Base-by-base conservation (phyloP, 345 rosid species). In the Populus deltoides region DNA sequence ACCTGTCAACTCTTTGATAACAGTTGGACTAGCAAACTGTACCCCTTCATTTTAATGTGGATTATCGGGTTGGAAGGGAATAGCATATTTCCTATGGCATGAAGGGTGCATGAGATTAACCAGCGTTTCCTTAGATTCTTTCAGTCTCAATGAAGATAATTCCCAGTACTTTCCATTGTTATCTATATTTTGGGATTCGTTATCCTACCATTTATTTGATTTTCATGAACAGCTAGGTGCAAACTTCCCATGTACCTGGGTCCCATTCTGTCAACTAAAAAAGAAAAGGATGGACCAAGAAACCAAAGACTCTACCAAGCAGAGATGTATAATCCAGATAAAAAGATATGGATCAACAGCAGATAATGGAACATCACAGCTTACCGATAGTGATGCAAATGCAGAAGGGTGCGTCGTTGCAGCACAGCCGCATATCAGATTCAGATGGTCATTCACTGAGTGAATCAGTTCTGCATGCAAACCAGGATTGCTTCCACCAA, bases 401-500 rank as follows among this genome's bases (percentile, higher is more conserved):
- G 91, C 85, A 1, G 98, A 93, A 84, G 98, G 97, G 75, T 91
- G 90, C 13, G 89, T 67, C 61, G 79, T 86, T 12, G 81, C 63
- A 36, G 93, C 82, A 68, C 91, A 93, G 69, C 99, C 99, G 24
- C 89, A 95, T 20, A 93, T 90, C 83, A 93, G 78, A 84, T 86
- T 95, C 69, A 95, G 81, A 81, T 90, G 77, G 84, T 95, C 94
- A 80, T 85, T 93, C 84, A 92, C 85, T 1, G 96, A 89, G 84
- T 95, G 99, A 76, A 88, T 84, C 73, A 92, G 83, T 86, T 95
- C 97, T 0, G 97, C 86, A 35, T 82, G 88, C 85, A 87, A 68
- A 74, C 99, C 99, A 1, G 98, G 94, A 86, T 88, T 95, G 88
- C 91, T 92, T 86, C 99, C 99, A 65, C 99, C 97, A 76, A 91